Evolutionary conservation across 352 stramenopile species (phyloP), one percentile per base, ranked within the genome.

Genomic region (Discostella stelligera): DNA sequence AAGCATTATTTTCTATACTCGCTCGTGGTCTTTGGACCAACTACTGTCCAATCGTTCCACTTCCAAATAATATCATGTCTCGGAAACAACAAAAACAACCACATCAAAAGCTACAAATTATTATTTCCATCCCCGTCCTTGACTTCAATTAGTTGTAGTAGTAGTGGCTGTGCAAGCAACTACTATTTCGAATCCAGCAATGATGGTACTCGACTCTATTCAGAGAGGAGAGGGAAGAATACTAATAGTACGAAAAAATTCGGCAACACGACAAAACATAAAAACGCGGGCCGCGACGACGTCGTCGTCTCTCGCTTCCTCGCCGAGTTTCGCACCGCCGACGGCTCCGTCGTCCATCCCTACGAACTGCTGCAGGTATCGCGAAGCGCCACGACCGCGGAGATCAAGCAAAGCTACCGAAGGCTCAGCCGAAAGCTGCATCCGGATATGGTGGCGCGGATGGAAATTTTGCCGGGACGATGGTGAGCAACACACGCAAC

Each of bases 401-500:
- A 89, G 21, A 89, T 91, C 48, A 85, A 81, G 48, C 44, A 82
- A 30, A 66, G 74, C 25, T 91, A 90, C 48, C 63, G 72, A 21
- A 79, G 65, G 18, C 53, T 88, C 6, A 82, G 62, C 13, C 72
- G 65, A 52, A 76, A 75, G 48, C 85, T 84, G 41, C 86, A 91
- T 61, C 86, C 86, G 21, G 83, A 91, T 78, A 74, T 55, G 30
- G 73, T 83, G 8, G 60, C 74, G 23, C 32, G 79, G 58, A 68
- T 66, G 46, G 56, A 81, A 21, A 72, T 89, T 64, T 71, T 91
- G 7, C 85, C 85, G 16, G 83, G 83, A 30, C 85, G 69, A 46
- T 91, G 80, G 80, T 87, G 50, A 83, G 27, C n/a, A n/a, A n/a
- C n/a, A n/a, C n/a, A n/a, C n/a, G n/a, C n/a, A n/a, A n/a, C n/a